Base-by-base conservation (phyloP, 2,329 filamentous ascomycete genomes). In the Penicillium sp. region DNA sequence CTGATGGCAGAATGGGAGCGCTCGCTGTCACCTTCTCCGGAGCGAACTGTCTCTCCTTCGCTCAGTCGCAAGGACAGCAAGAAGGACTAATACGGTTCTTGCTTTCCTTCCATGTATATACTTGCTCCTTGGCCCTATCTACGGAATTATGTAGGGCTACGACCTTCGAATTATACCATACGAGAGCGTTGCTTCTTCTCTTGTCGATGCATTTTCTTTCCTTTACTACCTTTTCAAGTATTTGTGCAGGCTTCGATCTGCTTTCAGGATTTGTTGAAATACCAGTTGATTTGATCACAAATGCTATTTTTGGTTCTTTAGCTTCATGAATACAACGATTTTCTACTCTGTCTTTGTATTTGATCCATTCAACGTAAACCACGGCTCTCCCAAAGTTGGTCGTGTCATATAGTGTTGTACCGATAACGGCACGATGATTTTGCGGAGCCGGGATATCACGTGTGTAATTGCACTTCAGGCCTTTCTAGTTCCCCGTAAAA, bases 1-100 rank as follows among this genome's bases (percentile, higher is more conserved):
- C 80, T 96, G 55, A 91, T 97, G 85, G 89, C 87, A 61, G 92
- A 96, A 70, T 96, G 91, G 90, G 93, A 97, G 77, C 90, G 86
- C 72, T 89, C 84, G 62, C 77, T 92, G 14, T 85, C 82, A 2
- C 80, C 85, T 34, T 78, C 82, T 1, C 66, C 73, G 4, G 71
- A 72, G 32, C 60, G 65, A 32, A 61, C 60, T 40, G 47, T 53
- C 35, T 65, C 62, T 35, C 58, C 66, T 34, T 56, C 55, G 6
- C 53, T 58, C 9, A 57, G 18, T 9, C 53, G 56, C 32, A 72
- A 72, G 53, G 67, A 66, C 51, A 65, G 63, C 61, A 72, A 72
- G 58, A 69, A 65, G 45, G 69, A 73, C 57, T 73, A 57, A 65
- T 29, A 38, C 14, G 43, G 35, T 50, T 58, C 50, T 55, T 45